Conservation (phyloP, 164 flowering plant genomes). For the Taxillus chinensis region DNA sequence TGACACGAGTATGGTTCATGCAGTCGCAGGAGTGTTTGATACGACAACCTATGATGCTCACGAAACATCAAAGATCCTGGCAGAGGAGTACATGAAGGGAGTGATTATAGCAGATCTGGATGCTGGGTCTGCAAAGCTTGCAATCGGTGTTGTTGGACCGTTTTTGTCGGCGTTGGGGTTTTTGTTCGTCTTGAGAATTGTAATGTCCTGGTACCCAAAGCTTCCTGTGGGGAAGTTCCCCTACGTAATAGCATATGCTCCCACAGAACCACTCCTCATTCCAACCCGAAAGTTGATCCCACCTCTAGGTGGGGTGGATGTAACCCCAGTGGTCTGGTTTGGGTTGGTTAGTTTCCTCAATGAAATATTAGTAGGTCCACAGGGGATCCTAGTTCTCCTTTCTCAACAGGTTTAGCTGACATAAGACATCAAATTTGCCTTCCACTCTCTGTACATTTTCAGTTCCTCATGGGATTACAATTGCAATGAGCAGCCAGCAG, state of each 20-base stretch:
- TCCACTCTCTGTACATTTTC: too few species aligned
- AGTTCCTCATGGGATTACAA: too few species aligned
- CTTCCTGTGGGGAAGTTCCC: conserved; percentile 93
- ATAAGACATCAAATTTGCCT: too few species aligned
- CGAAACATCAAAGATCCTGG: conserved; percentile 4
- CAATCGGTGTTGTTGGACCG: conserved; percentile 66
- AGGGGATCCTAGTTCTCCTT: too few species aligned
- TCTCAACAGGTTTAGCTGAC: too few species aligned
- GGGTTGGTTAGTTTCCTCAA: not conserved
- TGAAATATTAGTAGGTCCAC: not conserved
- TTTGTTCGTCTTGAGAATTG: conserved; percentile 72
- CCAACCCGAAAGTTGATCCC: conserved; percentile 80
- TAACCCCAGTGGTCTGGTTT: conserved; percentile 69
- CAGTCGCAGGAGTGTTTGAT: too few species aligned
- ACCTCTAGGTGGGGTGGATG: conserved; percentile 95
- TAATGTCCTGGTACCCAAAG: conserved; percentile 99
- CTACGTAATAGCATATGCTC: conserved; percentile 81
- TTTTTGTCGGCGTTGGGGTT: conserved; percentile 69
- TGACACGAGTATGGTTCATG: not conserved
- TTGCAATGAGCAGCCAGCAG: too few species aligned
- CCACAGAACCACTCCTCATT: conserved; percentile 79
- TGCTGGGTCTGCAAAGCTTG: conserved; percentile 72
- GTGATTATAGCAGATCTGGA: conserved; percentile 57
- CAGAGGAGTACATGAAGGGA: conserved; percentile 12
- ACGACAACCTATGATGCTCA: not conserved